Evolutionary conservation across 2,329 filamentous ascomycete genomes (phyloP).

Genomic region (Pseudogymnoascus sp.): DNA sequence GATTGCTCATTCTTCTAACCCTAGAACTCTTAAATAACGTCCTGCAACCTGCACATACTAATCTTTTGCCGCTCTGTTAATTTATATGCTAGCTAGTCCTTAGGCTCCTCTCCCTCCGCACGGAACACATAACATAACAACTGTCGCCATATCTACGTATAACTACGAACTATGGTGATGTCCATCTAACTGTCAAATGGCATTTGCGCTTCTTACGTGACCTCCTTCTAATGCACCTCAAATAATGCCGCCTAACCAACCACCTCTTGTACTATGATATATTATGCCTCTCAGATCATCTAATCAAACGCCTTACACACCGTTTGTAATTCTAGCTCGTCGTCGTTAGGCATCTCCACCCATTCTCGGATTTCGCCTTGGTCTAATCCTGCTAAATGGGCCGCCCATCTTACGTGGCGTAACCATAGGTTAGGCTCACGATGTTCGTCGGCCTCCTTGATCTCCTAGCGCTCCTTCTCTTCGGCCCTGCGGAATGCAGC

Average conservation of each 20-base stretch:
- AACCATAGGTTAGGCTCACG: neutral
- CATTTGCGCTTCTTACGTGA: neutral
- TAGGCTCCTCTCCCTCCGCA: neutral
- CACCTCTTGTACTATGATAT: slow-evolving; percentile 6
- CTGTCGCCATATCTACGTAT: slow-evolving; percentile 9
- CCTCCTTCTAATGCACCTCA: slow-evolving; percentile 10
- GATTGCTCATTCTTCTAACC: slow-evolving; percentile 5
- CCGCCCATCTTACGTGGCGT: neutral
- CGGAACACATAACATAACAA: slow-evolving; percentile 13
- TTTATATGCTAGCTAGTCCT: slow-evolving; percentile 1
- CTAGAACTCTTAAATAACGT: slow-evolving; percentile 7
- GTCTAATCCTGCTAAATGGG: slow-evolving; percentile 1
- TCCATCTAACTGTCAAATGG: neutral
- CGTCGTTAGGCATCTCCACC: slow-evolving; percentile 6
- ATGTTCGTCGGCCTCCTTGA: neutral
- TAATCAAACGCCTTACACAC: slow-evolving; percentile 8
- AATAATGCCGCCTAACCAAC: slow-evolving; percentile 9
- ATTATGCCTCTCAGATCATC: slow-evolving; percentile 12
- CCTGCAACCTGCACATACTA: slow-evolving; percentile 1
- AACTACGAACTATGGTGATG: slow-evolving; percentile 11
- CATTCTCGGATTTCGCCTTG: slow-evolving; percentile 7
- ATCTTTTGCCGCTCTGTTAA: slow-evolving; percentile 10
- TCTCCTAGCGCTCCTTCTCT: neutral
- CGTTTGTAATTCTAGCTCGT: slow-evolving; percentile 4
- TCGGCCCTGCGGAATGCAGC: neutral